Percentiles rank a stretch among this genome's conserved stretches.
phyloP scores from a whole-genome alignment of 164 flowering plant species.

The Nymphaea thermarum region DNA sequence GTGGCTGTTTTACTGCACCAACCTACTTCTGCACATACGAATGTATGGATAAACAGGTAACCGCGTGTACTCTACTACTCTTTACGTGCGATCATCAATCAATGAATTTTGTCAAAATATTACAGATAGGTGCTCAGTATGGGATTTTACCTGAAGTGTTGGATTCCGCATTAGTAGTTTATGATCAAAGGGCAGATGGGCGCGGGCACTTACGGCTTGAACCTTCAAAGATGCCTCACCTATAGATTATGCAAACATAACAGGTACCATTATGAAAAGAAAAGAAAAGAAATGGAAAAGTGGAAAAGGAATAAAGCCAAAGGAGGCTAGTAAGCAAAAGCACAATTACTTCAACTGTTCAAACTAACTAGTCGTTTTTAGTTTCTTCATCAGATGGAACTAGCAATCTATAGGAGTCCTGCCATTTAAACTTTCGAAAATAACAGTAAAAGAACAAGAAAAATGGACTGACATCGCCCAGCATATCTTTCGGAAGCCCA shows the following conservation, averaged over 20 bases:
- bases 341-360: slow-evolving; percentile 61
- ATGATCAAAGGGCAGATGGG: slow-evolving; percentile 85
- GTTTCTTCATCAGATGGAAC: slow-evolving; percentile 76
- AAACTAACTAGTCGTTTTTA: slow-evolving; percentile 67
- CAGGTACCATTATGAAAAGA: background rate
- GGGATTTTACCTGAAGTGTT: slow-evolving; percentile 47
- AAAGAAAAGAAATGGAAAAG: background rate
- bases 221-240: slow-evolving; percentile 62
- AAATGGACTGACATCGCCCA: slow-evolving; percentile 32
- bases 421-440: background rate
- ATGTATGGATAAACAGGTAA: no score
- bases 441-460: background rate
- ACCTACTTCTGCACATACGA: no score
- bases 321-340: background rate
- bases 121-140: background rate
- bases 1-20: no score
- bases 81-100: no score
- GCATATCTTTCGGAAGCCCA: slow-evolving; percentile 56
- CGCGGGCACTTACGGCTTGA: slow-evolving; percentile 62
- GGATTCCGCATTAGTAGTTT: slow-evolving; percentile 65
- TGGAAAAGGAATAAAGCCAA: background rate
- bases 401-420: no score
- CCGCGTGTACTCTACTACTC: no score
- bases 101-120: no score
- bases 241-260: slow-evolving; percentile 12